phyloP scores from a whole-genome alignment of 345 rosid genomes.

The Eucalyptus erythrocorys region DNA sequence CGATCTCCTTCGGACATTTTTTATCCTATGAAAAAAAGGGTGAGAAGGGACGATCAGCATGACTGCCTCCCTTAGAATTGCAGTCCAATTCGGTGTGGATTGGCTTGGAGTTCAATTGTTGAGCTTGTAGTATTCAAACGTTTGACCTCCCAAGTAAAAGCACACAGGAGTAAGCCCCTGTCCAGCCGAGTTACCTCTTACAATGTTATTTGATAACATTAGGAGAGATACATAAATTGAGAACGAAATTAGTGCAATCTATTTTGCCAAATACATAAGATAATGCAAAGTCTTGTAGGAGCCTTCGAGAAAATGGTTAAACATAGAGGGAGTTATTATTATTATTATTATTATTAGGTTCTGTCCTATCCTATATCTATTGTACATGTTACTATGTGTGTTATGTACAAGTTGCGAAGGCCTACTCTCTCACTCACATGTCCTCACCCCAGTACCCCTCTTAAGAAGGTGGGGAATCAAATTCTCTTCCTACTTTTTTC shows the following conservation, averaged over 20 bases:
- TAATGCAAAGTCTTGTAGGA: neutral
- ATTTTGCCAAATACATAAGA: neutral
- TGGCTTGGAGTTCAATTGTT: neutral
- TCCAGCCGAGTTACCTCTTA: neutral
- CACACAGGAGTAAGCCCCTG: neutral
- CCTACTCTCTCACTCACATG: too few relatives aligned
- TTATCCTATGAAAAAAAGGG: neutral
- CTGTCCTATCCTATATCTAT: too few relatives aligned
- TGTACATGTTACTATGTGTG: too few relatives aligned
- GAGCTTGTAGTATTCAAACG: neutral
- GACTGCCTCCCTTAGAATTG: neutral
- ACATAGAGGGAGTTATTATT: neutral
- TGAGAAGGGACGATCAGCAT: neutral
- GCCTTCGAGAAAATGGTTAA: neutral
- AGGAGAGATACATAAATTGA: neutral
- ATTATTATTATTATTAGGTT: too few relatives aligned
- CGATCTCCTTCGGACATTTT: neutral
- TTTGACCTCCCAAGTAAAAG: neutral
- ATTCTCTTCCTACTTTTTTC: too few relatives aligned
- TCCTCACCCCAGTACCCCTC: rapidly evolving
- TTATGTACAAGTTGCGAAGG: too few relatives aligned
- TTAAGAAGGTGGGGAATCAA: rapidly evolving
- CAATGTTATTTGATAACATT: neutral
- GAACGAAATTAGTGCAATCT: neutral
- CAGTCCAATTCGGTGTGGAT: neutral